A percentile compares a stretch with the other conserved stretches of the same genome.
Conservation (phyloP, 495 filamentous ascomycete species). For the Penicillium fimorum region DNA sequence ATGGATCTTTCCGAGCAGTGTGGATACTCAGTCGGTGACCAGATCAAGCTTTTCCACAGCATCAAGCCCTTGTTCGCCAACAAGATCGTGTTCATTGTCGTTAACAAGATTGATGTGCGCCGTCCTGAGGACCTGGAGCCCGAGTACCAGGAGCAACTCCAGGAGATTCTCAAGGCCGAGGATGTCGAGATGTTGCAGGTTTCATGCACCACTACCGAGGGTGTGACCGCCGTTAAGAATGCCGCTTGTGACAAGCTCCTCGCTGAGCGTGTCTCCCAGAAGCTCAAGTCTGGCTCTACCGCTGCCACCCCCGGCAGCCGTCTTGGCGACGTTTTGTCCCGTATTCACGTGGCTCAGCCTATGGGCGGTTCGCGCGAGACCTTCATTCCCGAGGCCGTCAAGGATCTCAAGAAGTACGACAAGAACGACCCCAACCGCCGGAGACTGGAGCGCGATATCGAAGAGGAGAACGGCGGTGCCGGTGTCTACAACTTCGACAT, state of each 20-base stretch:
- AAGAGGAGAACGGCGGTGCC: slow-evolving; percentile 89
- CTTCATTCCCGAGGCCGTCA: slow-evolving; percentile 85
- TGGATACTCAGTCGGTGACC: slow-evolving; percentile 87
- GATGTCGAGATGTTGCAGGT: slow-evolving; percentile 89
- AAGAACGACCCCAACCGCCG: slow-evolving; percentile 80
- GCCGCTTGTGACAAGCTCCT: slow-evolving; percentile 90
- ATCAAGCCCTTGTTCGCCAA: slow-evolving; percentile 97
- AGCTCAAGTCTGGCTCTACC: slow-evolving; percentile 83
- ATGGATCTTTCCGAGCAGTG: slow-evolving; percentile 98
- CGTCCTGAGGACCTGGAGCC: slow-evolving; percentile 83
- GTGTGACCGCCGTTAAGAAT: slow-evolving; percentile 92
- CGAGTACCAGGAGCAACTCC: slow-evolving; percentile 72
- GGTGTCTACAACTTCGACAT: slow-evolving; percentile 95
- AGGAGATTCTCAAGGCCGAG: slow-evolving; percentile 74
- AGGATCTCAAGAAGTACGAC: slow-evolving; percentile 79
- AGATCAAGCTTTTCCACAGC: slow-evolving; percentile 89
- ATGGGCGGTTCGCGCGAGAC: slow-evolving; percentile 77
- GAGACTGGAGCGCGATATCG: slow-evolving; percentile 78
- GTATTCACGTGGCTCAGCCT: slow-evolving; percentile 94
- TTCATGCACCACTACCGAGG: slow-evolving; percentile 93
- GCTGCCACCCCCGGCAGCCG: slow-evolving; percentile 69
- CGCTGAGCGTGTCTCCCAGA: slow-evolving; percentile 88
- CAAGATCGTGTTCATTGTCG: slow-evolving; percentile 91
- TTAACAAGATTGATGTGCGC: slow-evolving; percentile 97
- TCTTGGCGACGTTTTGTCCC: slow-evolving; percentile 80